A percentile compares a stretch with the other conserved stretches of the same genome.
phyloP scores from a whole-genome alignment of 2,329 filamentous ascomycete genomes.

The Alternaria sp. region DNA sequence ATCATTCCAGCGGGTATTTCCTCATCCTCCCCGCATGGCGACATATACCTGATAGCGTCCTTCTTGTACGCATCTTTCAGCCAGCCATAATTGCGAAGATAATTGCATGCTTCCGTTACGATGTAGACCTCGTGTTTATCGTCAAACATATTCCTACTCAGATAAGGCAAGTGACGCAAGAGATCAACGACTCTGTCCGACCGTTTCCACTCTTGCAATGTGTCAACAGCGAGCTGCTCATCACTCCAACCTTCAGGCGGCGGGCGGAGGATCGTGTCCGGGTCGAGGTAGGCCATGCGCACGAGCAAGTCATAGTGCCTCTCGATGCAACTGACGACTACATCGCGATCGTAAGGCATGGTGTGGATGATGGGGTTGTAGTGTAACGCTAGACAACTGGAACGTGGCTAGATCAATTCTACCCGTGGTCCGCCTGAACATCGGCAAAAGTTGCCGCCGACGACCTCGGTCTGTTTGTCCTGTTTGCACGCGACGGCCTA shows the following conservation, averaged over 20 bases:
- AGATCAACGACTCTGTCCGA: conserved; percentile 15
- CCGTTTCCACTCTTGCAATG: conserved; percentile 7
- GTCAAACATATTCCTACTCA: not conserved
- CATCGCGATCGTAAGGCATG: conserved; percentile 10
- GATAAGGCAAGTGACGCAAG: conserved; percentile 13
- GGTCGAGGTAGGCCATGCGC: conserved; percentile 9
- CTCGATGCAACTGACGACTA: conserved; percentile 10
- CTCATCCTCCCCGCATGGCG: not conserved
- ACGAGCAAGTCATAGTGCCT: conserved; percentile 10
- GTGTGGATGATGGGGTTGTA: not conserved
- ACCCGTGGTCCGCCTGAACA: not conserved
- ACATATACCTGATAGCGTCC: not conserved
- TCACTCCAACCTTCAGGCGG: conserved; percentile 15
- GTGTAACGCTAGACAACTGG: not conserved
- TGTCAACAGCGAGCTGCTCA: conserved; percentile 11
- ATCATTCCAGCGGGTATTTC: conserved; percentile 7
- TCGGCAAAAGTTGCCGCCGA: conserved; percentile 18
- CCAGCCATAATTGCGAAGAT: conserved; percentile 7
- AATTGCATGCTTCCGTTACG: conserved; percentile 3
- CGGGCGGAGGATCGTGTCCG: conserved; percentile 1
- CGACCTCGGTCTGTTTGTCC: conserved; percentile 22
- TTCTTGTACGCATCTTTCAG: not conserved
- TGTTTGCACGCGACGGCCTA: conserved; percentile 33
- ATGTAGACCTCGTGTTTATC: conserved; percentile 7
- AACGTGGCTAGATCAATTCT: not conserved